Base-by-base conservation (phyloP, 2,329 filamentous ascomycete species). In the Cucurbitaria berberidis region DNA sequence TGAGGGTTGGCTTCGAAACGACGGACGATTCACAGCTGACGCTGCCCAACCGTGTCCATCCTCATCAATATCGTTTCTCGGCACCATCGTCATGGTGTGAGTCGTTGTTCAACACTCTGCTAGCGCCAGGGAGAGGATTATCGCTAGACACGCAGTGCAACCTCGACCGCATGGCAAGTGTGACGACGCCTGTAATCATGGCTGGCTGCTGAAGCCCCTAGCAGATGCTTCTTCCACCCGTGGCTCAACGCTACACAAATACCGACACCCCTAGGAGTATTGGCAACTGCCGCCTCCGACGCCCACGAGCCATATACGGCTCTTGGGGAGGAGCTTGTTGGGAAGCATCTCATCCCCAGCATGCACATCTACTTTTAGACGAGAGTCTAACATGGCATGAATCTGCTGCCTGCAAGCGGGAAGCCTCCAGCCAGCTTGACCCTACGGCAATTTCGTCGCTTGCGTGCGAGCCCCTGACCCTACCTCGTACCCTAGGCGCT, bases 1-100 rank as follows among this genome's bases (percentile, higher is more conserved):
- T 21, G 34, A n/a, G n/a, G 29, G 45, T 30, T 49, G 51, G 29
- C 26, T 34, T 57, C 50, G 56, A 67, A 62, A 67, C 57, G 34
- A 32, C 45, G 59, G 53, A 42, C 36, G 60, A 58, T 63, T 59
- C 57, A 63, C 38, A 46, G 45, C 44, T 43, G 41, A 45, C 19
- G 46, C 16, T 6, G n/a, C 7, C n/a, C 18, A 18, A 26, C n/a
- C n/a, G 30, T 34, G 11, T n/a, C 4, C 11, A 34, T 34, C 7
- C 30, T 6, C 11, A 6, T n/a, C 11, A 34, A 18, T 8, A n/a
- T 7, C 34, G 11, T 44, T 19, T 35, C 15, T 57, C 36, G 44
- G 45, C 29, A 42, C 50, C 24, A 18, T 15, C 38, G 35, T 32
- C 36, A 43, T 45, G 8, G 8, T 7, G 34, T 18, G 6, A 36